phyloP scores from a whole-genome alignment of 129 eudicot species.

The Calendula officinalis region DNA sequence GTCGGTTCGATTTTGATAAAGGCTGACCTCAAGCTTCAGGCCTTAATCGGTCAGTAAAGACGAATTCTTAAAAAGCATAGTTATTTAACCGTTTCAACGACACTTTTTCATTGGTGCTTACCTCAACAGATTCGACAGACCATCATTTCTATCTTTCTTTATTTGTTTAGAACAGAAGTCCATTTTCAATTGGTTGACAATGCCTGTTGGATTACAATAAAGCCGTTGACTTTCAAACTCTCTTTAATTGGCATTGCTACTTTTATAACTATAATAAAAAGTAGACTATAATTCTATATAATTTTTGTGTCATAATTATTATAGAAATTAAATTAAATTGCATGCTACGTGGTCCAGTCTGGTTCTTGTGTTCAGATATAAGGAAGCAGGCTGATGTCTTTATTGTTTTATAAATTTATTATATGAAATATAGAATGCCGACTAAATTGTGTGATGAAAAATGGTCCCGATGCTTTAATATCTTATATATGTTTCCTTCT shows the following conservation, averaged over 20 bases:
- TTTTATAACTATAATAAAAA: slow-evolving; percentile 1
- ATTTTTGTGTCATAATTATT: slow-evolving; percentile 5
- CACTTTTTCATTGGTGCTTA: slow-evolving; percentile 25
- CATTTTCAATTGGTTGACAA: slow-evolving; percentile 28
- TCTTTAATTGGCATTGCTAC: slow-evolving; percentile 3
- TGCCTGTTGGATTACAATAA: slow-evolving; percentile 30
- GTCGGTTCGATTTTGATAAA: slow-evolving; percentile 1
- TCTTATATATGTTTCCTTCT: not conserved
- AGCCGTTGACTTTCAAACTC: slow-evolving; percentile 36
- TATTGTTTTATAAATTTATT: not conserved
- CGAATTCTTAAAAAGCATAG: slow-evolving; percentile 1
- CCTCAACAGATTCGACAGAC: slow-evolving; percentile 19
- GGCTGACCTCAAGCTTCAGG: slow-evolving; percentile 34
- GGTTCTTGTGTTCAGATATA: slow-evolving; percentile 13
- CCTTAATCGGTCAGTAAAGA: slow-evolving; percentile 8
- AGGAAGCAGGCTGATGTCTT: slow-evolving; percentile 32
- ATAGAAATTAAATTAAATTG: not conserved
- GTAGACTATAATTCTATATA: not conserved
- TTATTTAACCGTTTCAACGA: slow-evolving; percentile 21
- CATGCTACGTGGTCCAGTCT: slow-evolving; percentile 17
- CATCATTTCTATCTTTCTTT: slow-evolving; percentile 4
- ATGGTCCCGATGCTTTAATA: slow-evolving; percentile 7
- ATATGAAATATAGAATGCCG: slow-evolving; percentile 21
- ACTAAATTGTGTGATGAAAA: slow-evolving; percentile 13
- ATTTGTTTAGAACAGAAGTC: slow-evolving; percentile 14